Conservation (phyloP, 352 stramenopile genomes). For the Pythium myriotylum region DNA sequence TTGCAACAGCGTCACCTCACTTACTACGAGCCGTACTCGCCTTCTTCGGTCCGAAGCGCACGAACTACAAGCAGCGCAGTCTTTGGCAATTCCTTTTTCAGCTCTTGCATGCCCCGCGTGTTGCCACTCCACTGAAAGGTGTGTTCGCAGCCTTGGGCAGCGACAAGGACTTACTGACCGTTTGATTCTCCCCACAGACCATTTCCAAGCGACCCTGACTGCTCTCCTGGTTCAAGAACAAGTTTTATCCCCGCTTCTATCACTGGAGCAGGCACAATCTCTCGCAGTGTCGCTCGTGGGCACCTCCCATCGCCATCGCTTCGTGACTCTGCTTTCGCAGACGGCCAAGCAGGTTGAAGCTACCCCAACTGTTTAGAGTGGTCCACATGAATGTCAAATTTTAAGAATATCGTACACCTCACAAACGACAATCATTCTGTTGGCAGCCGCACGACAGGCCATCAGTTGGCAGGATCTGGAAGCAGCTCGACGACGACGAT, state of each 20-base stretch:
- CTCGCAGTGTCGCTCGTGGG: constrained; percentile 35
- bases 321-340: constrained; percentile 27
- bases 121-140: constrained; percentile 33
- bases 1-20: constrained; percentile 4
- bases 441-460: constrained; percentile 3
- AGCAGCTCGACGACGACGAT: constrained; percentile 9
- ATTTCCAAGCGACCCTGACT: constrained; percentile 47
- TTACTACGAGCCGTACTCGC: constrained; percentile 48
- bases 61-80: constrained; percentile 52
- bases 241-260: constrained; percentile 34
- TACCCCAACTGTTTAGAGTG: constrained; percentile 20
- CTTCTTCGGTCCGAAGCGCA: constrained; percentile 51
- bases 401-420: constrained; percentile 19
- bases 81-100: constrained; percentile 78
- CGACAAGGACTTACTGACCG: too few relatives aligned
- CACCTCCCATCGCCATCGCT: constrained; percentile 58
- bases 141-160: too few relatives aligned
- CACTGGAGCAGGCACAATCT: constrained; percentile 38
- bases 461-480: constrained; percentile 2
- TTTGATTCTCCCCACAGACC: constrained; percentile 24
- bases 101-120: constrained; percentile 62
- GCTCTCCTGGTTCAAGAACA: constrained; percentile 32
- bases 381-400: constrained; percentile 13
- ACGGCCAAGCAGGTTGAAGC: constrained; percentile 30
- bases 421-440: constrained; percentile 10